Base-by-base conservation (phyloP, 257 asterid species). In the Thymus mandschuricus region DNA sequence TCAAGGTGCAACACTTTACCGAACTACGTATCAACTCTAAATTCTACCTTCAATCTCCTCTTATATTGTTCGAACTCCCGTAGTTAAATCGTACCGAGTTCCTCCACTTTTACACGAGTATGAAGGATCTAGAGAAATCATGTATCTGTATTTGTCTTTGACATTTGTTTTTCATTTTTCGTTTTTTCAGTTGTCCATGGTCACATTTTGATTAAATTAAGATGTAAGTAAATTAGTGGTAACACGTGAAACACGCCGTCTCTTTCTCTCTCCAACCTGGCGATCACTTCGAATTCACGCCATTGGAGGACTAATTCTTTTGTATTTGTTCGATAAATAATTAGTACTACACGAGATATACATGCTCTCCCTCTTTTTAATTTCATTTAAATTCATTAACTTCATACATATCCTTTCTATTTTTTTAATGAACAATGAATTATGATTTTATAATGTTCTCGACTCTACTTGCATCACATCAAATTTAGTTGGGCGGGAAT, bases 191-290 rank as follows among this genome's bases (percentile, higher is more conserved):
- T 9, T 10, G 12, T 30, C 5, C 12, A 10, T 57, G 38, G 40
- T n/a, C 48, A 66, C 33, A 66, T 30, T 66, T 66, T 38, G 60
- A 33, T 35, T 50, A n/a, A 35, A 51, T 51, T 50, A 50, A 46
- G 0, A 60, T 38, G 15, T 12, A 5, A 7, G 30, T 75, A 40
- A 40, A 54, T 30, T n/a, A 52, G 60, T 56, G 61, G 48, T 48
- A 38, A 60, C 72, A 69, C 71, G 50, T 69, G 56, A 56, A 63
- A 76, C 71, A 41, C 59, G 40, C 76, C 33, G 40, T 51, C 8
- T 48, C 48, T 67, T 34, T 43, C 10, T 40, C 27, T 21, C 4
- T 60, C 43, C 70, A 64, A 51, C 31, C 68, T 44, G 54, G 68
- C 54, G 13, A 28, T 29, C 80, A 76, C 76, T 70, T 55, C 27